Evolutionary conservation across 1,284 basidiomycete species (phyloP).

Genomic region (Filobasidium uniguttulatum): DNA sequence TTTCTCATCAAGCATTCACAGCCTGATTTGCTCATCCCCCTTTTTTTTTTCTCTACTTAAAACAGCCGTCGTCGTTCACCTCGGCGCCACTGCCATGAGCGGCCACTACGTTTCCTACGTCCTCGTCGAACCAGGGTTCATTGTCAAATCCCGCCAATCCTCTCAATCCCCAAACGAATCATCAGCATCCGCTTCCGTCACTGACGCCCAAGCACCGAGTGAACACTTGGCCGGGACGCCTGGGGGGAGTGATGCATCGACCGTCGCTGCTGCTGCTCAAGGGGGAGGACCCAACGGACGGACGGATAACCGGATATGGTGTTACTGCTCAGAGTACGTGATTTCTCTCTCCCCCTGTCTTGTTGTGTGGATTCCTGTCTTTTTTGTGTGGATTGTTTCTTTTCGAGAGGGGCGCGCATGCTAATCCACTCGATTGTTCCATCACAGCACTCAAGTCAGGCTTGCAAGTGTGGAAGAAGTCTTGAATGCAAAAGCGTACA

Average conservation of each 20-base stretch:
- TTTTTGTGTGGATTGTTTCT: not conserved
- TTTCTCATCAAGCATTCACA: not conserved
- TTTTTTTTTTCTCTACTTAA: slow-evolving; percentile 21
- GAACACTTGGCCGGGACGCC: not conserved
- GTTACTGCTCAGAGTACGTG: slow-evolving; percentile 59
- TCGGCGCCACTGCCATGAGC: slow-evolving; percentile 69
- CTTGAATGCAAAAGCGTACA: slow-evolving; percentile 74
- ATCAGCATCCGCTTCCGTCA: not conserved
- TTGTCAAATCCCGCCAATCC: slow-evolving; percentile 4
- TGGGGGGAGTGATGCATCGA: not conserved
- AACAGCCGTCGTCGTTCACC: slow-evolving; percentile 71
- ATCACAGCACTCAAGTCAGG: slow-evolving; percentile 49
- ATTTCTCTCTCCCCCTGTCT: not conserved
- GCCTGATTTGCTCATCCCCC: not conserved
- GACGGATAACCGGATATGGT: slow-evolving; percentile 56
- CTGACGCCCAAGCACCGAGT: not conserved
- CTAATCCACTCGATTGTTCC: not conserved
- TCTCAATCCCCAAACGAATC: not conserved
- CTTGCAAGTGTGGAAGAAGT: slow-evolving; percentile 73
- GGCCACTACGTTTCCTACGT: slow-evolving; percentile 70
- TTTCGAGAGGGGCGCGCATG: too few species aligned
- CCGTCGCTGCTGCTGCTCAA: slow-evolving; percentile 8
- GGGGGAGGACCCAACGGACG: slow-evolving; percentile 14
- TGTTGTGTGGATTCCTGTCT: not conserved
- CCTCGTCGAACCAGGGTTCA: slow-evolving; percentile 27